phyloP scores from a whole-genome alignment of 2,329 filamentous ascomycete species.

The Exophiala alcalophila region DNA sequence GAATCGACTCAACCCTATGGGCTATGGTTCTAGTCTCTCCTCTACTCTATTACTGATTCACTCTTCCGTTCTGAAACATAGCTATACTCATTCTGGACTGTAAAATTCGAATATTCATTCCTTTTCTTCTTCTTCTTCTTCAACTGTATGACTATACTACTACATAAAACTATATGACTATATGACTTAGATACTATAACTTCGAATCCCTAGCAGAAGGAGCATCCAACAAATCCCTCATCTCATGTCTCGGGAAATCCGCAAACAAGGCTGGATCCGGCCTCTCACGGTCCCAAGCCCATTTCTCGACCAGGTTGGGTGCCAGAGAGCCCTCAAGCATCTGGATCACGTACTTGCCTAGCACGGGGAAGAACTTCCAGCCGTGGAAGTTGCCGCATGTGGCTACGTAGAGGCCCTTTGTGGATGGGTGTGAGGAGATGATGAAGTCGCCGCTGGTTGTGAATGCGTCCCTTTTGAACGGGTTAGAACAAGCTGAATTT shows the following conservation, averaged over 20 bases:
- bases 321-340: constrained; percentile 46
- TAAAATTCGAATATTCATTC: neutral
- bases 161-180: neutral
- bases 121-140: neutral
- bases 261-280: constrained; percentile 53
- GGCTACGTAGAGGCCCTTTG: constrained; percentile 43
- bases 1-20: no score
- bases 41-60: no score
- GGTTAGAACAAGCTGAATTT: no score
- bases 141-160: neutral
- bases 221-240: constrained; percentile 53
- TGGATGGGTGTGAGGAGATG: constrained; percentile 45
- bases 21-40: no score
- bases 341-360: constrained; percentile 52
- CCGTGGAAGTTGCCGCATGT: constrained; percentile 46
- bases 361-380: constrained; percentile 54
- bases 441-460: constrained; percentile 56
- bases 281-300: constrained; percentile 56
- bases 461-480: constrained; percentile 58
- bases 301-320: constrained; percentile 41
- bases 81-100: no score
- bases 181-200: constrained; percentile 26
- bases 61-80: no score
- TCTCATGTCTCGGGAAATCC: constrained; percentile 58
- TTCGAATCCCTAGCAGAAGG: constrained; percentile 31